Evolutionary conservation across 805 yeast genomes (phyloP), one percentile per base, ranked within the genome.

Genomic region (Sungouiella thailandica): DNA sequence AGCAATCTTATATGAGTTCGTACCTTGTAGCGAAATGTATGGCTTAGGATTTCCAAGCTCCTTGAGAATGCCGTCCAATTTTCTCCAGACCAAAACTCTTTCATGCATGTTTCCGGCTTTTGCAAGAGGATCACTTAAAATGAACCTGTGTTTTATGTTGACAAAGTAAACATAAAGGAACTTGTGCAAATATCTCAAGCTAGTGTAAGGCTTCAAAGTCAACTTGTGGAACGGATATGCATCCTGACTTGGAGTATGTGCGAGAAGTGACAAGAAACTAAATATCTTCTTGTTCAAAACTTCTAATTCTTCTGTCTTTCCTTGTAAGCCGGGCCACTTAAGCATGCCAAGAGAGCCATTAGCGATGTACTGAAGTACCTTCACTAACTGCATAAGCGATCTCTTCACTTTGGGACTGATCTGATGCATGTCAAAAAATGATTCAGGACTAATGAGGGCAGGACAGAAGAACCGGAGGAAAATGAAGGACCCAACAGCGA

Each of bases 401-500:
- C 95, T 70, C 41, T 87, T 74, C 48, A 52, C 70, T 29, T 56
- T 62, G 3, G 57, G 53, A 34, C 52, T 49, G 8, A 47, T 44
- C 5, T 51, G 44, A 3, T 53, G 44, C 18, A 62, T 47, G 28
- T 53, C 59, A 31, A 66, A 60, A 36, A 57, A 69, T 5, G 80
- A 68, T 37, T 85, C 95, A 0, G 97, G 97, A 22, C 87, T 78
- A 10, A 89, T 89, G 46, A 89, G 79, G 0, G 95, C 95, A 9
- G 97, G 97, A 53, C 94, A 83, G 40, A 83, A 70, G 41, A 82
- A 77, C 36, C 95, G 63, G 45, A 90, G 65, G 50, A 90, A 89
- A 35, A 90, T 65, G 53, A 84, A 90, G 0, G 95, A 88, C 0
- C 96, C 95, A 17, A 87, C 82, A 1, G 94, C 87, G 25, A 78